Base-by-base conservation (phyloP, 192 early-diverging fungal genomes). In the Chytriomyces confervae region DNA sequence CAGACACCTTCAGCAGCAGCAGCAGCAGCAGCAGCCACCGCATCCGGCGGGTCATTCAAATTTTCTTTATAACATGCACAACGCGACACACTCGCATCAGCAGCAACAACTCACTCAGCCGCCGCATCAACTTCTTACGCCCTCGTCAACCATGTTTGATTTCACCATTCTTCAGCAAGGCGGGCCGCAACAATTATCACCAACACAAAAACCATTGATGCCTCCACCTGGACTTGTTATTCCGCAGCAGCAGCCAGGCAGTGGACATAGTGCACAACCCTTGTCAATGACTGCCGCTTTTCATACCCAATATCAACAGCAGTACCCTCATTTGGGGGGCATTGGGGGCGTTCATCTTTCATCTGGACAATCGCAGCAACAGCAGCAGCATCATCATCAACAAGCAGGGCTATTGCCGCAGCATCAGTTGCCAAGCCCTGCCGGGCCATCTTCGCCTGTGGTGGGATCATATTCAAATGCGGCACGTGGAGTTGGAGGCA, bases 111-210 rank as follows among this genome's bases (percentile, higher is more conserved):
- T 53, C 13, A 36, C 36, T 36, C 36, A 36, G 36, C 36, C 36
- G 36, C 36, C 36, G 36, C 36, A 36, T 36, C 46, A 49, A 7
- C 53, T 74, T n/a, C 50, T 74, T 24, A 74, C 72, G 7, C 72
- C 72, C 13, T 74, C 72, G 13, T 36, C 72, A 46, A 74, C 72
- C 7, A 24, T 74, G 72, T 74, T 74, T 74, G 72, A 74, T 29
- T 74, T 74, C 29, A 48, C 57, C 9, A 46, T 63, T 9, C 43
- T 63, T 45, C 60, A 62, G 43, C 36, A 36, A 36, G 62, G 61
- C 8, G 18, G 23, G 18, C 49, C 18, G 47, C 67, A 69, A 29
- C 67, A 69, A 29, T 29, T 36, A 36, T 36, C 13, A 64, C 62
- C 62, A 11, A 29, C n/a, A 24, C 62, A 18, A 29, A 64, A 24